Conservation (phyloP, 1,284 basidiomycete species). For the Cryptococcus jaspeensis region DNA sequence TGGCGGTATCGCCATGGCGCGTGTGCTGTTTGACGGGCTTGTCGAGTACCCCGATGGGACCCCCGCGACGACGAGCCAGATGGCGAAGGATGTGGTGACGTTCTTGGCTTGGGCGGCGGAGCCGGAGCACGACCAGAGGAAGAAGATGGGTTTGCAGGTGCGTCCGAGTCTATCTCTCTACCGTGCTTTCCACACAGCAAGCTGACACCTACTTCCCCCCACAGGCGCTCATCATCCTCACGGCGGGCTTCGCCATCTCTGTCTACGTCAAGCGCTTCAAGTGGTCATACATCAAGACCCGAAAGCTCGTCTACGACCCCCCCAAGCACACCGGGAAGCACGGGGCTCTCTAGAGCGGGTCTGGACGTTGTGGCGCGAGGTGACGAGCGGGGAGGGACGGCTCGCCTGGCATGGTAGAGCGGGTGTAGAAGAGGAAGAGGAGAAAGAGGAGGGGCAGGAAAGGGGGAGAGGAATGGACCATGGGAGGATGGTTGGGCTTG, state of each 20-base stretch:
- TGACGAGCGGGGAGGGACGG: neutral
- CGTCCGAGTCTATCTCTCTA: slow-evolving; percentile 15
- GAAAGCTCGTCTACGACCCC: slow-evolving; percentile 69
- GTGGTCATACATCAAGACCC: slow-evolving; percentile 86
- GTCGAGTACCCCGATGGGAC: slow-evolving; percentile 96
- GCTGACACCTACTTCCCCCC: neutral
- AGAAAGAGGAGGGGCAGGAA: neutral
- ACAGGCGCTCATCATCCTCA: slow-evolving; percentile 87
- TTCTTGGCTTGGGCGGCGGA: slow-evolving; percentile 96
- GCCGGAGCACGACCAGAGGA: slow-evolving; percentile 96
- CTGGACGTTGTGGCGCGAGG: neutral
- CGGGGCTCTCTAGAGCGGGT: slow-evolving; percentile 13
- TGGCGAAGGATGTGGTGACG: slow-evolving; percentile 97
- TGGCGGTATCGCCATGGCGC: slow-evolving; percentile 97
- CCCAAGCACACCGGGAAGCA: slow-evolving; percentile 31
- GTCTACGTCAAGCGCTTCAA: slow-evolving; percentile 94
- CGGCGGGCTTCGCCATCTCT: slow-evolving; percentile 73
- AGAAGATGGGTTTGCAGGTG: slow-evolving; percentile 79
- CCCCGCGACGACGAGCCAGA: slow-evolving; percentile 95
- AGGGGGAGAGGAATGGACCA: neutral
- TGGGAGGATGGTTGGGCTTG: neutral
- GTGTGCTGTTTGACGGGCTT: slow-evolving; percentile 89
- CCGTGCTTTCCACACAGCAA: neutral
- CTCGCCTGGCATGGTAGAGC: too few relatives aligned
- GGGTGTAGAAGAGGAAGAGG: neutral